Base-by-base conservation (phyloP, 202 grass and related monocot genomes). In the Setaria viridis region DNA sequence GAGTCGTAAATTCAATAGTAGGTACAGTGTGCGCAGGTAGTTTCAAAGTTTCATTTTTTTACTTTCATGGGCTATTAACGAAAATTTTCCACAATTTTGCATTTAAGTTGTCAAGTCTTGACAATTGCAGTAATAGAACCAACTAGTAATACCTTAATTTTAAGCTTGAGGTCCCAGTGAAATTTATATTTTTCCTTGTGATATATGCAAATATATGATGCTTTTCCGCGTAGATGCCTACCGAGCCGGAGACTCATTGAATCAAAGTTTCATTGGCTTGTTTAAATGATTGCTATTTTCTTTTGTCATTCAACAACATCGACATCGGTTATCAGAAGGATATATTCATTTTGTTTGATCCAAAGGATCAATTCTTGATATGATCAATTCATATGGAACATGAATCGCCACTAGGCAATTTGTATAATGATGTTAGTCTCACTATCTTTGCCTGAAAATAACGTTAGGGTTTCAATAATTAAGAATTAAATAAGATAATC, bases 351-450 rank as follows among this genome's bases (percentile, higher is more conserved):
- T 48, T 68, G 41, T 50, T 78, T 35, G 50, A 21, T 59, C 7
- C 7, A 62, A 82, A 17, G 48, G 48, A 82, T 58, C 59, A 78
- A 67, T 83, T 78, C 83, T 78, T 39, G 39, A 58, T 48, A 77
- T 58, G 37, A 42, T 71, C 74, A 46, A 35, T 85, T 81, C 35
- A 57, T 60, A 20, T 67, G 66, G 48, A 82, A 39, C 37, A 73
- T 5, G 57, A 90, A 73, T 77, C 70, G 46, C n/a, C 6, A 4
- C 69, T 21, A 81, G 14, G 3, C 4, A 15, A 34, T 32, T 63
- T 55, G 20, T 37, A 2, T 0, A 74, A 35, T 0, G 6, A 34
- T 50, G 50, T 33, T 51, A 47, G 1, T 32, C 29, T 53, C 13
- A 7, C 5, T 7, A 74, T 39, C 20, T 58, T 70, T 35, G 9